Evolutionary conservation across 495 filamentous ascomycete species (phyloP).

Genomic region (Choiromyces venosus): DNA sequence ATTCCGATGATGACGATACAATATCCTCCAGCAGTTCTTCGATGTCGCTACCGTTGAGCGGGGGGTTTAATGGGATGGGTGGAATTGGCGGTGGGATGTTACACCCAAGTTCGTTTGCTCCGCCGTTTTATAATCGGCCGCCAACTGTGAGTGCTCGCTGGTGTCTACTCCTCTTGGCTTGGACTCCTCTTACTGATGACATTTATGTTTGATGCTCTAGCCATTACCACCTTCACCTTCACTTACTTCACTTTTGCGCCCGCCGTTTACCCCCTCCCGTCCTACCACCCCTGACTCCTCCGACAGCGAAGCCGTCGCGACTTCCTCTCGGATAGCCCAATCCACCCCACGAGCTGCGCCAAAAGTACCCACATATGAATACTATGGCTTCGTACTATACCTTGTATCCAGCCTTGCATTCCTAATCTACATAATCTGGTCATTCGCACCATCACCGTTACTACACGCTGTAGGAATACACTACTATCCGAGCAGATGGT

Average conservation of each 20-base stretch:
- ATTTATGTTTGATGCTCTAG: not conserved
- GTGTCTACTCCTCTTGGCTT: not conserved
- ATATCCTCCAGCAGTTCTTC: constrained; percentile 33
- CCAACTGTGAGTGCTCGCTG: constrained; percentile 51
- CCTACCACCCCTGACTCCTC: constrained; percentile 89
- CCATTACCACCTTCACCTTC: constrained; percentile 91
- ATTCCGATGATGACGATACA: constrained; percentile 26
- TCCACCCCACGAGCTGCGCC: constrained; percentile 82
- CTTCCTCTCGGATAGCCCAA: constrained; percentile 58
- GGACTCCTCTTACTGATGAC: constrained; percentile 6
- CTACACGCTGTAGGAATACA: constrained; percentile 88
- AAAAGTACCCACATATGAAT: constrained; percentile 95
- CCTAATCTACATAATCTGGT: constrained; percentile 87
- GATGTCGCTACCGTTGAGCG: constrained; percentile 21
- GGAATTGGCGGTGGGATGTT: constrained; percentile 34
- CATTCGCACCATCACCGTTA: constrained; percentile 84
- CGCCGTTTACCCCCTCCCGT: constrained; percentile 67
- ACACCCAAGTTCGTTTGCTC: constrained; percentile 63
- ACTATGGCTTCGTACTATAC: constrained; percentile 97
- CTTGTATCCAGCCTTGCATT: constrained; percentile 74
- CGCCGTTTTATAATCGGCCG: constrained; percentile 81
- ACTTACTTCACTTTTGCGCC: constrained; percentile 86
- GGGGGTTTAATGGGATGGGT: constrained; percentile 14
- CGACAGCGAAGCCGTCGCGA: constrained; percentile 70
- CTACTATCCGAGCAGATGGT: constrained; percentile 97